Evolutionary conservation across 2,329 filamentous ascomycete genomes (phyloP).

Genomic region (Colletotrichum tanaceti): DNA sequence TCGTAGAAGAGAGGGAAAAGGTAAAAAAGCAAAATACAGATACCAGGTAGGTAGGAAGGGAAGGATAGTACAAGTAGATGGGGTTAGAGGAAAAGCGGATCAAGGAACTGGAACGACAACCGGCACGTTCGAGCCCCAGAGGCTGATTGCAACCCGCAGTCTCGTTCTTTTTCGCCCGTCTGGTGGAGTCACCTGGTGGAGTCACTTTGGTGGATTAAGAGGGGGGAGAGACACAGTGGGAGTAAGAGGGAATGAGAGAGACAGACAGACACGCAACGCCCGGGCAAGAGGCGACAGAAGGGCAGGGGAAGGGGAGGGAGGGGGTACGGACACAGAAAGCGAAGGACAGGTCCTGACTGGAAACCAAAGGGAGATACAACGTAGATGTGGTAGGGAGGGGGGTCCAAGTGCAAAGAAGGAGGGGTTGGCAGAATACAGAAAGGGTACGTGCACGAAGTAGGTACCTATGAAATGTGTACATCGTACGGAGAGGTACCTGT

Average conservation of each 20-base stretch:
- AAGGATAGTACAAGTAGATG: slow-evolving; percentile 35
- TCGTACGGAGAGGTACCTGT: too few species aligned
- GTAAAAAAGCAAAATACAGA: slow-evolving; percentile 39
- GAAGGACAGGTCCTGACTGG: neutral
- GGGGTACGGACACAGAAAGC: neutral
- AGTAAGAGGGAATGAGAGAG: neutral
- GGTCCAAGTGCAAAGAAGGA: slow-evolving; percentile 16
- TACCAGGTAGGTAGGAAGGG: slow-evolving; percentile 28
- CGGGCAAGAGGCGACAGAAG: slow-evolving; percentile 34
- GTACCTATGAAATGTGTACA: too few species aligned
- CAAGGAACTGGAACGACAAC: slow-evolving; percentile 37
- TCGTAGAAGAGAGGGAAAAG: slow-evolving; percentile 17
- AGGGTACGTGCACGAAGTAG: neutral
- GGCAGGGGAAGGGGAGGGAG: slow-evolving; percentile 12
- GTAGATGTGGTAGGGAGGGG: neutral
- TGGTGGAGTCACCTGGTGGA: slow-evolving; percentile 28
- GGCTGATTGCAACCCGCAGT: slow-evolving; percentile 35
- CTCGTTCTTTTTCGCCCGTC: slow-evolving; percentile 31
- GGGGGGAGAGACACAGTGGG: slow-evolving; percentile 26
- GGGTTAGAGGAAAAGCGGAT: slow-evolving; percentile 34
- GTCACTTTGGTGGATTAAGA: slow-evolving; percentile 26
- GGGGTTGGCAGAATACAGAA: slow-evolving; percentile 21
- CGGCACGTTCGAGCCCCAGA: slow-evolving; percentile 38
- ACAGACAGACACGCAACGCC: slow-evolving; percentile 3
- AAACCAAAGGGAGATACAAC: slow-evolving; percentile 10